These are phyloP conservation scores for Avena atlantica DNA, from an alignment of 176 grass and related monocot species.

Conservation along the genomic window DNA sequence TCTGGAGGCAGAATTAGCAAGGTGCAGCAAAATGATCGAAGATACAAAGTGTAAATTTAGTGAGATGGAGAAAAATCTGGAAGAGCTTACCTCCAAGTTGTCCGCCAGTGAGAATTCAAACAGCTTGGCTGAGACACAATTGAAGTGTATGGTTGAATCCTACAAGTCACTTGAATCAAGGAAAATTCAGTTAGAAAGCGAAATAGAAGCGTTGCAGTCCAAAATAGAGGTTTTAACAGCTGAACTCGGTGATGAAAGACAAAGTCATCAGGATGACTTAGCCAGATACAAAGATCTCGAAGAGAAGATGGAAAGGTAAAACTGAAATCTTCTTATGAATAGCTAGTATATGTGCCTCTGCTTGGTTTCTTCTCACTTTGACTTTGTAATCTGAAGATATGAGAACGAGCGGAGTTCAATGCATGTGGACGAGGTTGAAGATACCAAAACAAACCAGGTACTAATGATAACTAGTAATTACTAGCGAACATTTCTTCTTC, in stretches of 20 bases:
- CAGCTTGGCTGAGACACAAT: conserved; percentile 90
- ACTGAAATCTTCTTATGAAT: conserved; percentile 32
- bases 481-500: not conserved
- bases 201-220: conserved; percentile 58
- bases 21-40: conserved; percentile 76
- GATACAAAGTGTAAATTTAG: conserved; percentile 59
- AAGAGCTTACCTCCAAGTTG: conserved; percentile 77
- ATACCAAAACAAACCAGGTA: conserved; percentile 81
- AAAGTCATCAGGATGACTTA: conserved; percentile 75
- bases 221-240: conserved; percentile 65
- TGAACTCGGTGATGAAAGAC: conserved; percentile 80
- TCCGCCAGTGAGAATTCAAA: conserved; percentile 88
- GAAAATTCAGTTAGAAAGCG: conserved; percentile 77
- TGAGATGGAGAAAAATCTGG: conserved; percentile 71
- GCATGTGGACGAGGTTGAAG: conserved; percentile 58
- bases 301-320: conserved; percentile 83
- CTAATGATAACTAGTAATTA: not conserved
- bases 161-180: conserved; percentile 88
- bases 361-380: conserved; percentile 47
- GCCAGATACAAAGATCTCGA: conserved; percentile 79
- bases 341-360: not conserved
- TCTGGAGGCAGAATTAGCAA: conserved; percentile 67
- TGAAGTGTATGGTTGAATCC: conserved; percentile 97
- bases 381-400: conserved; percentile 53
- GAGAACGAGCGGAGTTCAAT: conserved; percentile 67